phyloP scores from a whole-genome alignment of 1,284 basidiomycete genomes.

The Malassezia obtusa region DNA sequence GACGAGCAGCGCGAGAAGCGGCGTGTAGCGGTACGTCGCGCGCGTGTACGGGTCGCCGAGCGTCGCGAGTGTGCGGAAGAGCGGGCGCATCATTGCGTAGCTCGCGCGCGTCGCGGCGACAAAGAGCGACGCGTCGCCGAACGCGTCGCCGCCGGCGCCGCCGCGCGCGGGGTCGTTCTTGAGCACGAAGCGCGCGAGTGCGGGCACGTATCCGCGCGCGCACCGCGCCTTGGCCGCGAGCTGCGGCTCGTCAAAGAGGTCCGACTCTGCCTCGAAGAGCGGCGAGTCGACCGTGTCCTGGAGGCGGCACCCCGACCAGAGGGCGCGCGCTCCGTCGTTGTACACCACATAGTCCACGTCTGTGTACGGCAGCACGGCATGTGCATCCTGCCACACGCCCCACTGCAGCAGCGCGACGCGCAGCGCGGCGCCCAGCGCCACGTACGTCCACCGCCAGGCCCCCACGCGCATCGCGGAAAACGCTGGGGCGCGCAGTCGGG shows the following conservation, averaged over 20 bases:
- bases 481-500: background rate
- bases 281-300: slow-evolving; percentile 21
- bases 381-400: slow-evolving; percentile 76
- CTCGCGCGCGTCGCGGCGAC: background rate
- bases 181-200: slow-evolving; percentile 54
- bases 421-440: slow-evolving; percentile 54
- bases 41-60: slow-evolving; percentile 72
- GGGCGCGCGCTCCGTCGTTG: slow-evolving; percentile 63
- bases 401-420: slow-evolving; percentile 67
- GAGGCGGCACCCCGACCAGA: slow-evolving; percentile 31
- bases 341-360: slow-evolving; percentile 96
- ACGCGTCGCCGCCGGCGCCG: background rate
- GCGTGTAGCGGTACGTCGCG: slow-evolving; percentile 92
- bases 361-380: slow-evolving; percentile 80
- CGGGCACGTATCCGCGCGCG: slow-evolving; percentile 31
- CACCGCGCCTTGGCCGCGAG: slow-evolving; percentile 23
- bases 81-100: slow-evolving; percentile 24
- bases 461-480: background rate
- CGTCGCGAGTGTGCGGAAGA: slow-evolving; percentile 28
- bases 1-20: slow-evolving; percentile 72
- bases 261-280: slow-evolving; percentile 23
- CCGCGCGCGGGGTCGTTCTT: slow-evolving; percentile 23
- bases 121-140: background rate
- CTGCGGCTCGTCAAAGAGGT: slow-evolving; percentile 20
- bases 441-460: slow-evolving; percentile 18